Evolutionary conservation across 2,329 filamentous ascomycete species (phyloP).

Genomic region (Xylariaceae sp.): DNA sequence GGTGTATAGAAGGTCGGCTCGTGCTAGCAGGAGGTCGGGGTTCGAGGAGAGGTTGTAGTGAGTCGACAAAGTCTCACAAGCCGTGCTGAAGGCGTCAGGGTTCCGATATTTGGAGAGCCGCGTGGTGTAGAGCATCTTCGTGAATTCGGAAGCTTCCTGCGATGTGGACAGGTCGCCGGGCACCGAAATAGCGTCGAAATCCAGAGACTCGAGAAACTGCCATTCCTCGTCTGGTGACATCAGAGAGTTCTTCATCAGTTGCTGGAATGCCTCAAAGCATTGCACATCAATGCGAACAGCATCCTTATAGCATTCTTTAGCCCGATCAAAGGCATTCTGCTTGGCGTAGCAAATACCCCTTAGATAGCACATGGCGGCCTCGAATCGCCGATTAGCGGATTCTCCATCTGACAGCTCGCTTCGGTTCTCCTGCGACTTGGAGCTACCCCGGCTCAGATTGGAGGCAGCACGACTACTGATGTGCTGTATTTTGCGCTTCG

Average conservation of each 20-base stretch:
- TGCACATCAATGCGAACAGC: conserved; percentile 95
- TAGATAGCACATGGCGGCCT: conserved; percentile 96
- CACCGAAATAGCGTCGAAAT: conserved; percentile 78
- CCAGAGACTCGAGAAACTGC: conserved; percentile 78
- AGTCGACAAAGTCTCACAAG: conserved; percentile 84
- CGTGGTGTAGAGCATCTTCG: conserved; percentile 93
- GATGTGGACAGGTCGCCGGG: conserved; percentile 60
- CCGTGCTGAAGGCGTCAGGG: conserved; percentile 72
- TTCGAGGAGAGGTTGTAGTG: conserved; percentile 87
- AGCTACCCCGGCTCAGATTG: conserved; percentile 20
- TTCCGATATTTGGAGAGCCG: conserved; percentile 92
- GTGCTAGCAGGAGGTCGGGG: conserved; percentile 82
- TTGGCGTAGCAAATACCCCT: conserved; percentile 92
- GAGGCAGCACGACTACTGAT: conserved; percentile 32
- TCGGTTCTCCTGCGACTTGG: conserved; percentile 24
- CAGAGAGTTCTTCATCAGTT: conserved; percentile 93
- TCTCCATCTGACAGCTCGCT: conserved; percentile 55
- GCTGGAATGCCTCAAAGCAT: conserved; percentile 96
- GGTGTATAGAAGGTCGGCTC: conserved; percentile 87
- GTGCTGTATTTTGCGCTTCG: conserved; percentile 67
- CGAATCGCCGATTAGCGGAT: conserved; percentile 71
- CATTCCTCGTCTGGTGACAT: conserved; percentile 87
- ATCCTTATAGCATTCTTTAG: conserved; percentile 97
- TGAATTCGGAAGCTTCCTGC: conserved; percentile 89
- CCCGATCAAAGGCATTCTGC: conserved; percentile 93